Conservation (phyloP, 768 basidiomycete species). For the Mrakia hoshinonis region DNA sequence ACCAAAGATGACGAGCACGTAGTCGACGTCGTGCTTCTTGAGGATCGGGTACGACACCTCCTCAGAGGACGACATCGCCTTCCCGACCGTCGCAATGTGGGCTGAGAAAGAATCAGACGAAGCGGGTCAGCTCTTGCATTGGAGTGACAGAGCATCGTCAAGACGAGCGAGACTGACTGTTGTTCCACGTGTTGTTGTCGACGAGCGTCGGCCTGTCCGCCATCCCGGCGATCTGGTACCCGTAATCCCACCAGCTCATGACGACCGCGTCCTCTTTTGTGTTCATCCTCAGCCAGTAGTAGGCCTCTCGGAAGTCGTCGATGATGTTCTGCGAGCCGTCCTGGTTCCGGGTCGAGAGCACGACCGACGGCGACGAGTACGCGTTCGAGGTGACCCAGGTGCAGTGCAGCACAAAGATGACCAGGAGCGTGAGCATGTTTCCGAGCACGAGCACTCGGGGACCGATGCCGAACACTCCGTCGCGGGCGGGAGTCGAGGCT, state of each 20-base stretch:
- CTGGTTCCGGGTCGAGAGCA: constrained; percentile 64
- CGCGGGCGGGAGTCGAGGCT: constrained; percentile 8
- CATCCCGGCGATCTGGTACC: constrained; percentile 99
- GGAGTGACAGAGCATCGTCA: neutral
- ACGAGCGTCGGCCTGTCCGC: constrained; percentile 80
- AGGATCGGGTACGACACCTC: constrained; percentile 96
- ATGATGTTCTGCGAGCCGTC: constrained; percentile 92
- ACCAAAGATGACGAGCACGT: constrained; percentile 94
- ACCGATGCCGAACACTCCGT: constrained; percentile 76
- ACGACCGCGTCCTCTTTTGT: constrained; percentile 84
- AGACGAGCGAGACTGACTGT: constrained; percentile 55
- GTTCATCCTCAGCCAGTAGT: constrained; percentile 96
- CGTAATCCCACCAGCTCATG: constrained; percentile 99
- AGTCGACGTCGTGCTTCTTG: constrained; percentile 90
- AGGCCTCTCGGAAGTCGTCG: constrained; percentile 98
- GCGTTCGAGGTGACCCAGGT: constrained; percentile 92
- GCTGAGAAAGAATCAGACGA: constrained; percentile 42
- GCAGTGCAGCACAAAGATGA: constrained; percentile 90
- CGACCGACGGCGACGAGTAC: constrained; percentile 96
- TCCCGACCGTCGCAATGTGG: constrained; percentile 97
- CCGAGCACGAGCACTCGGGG: constrained; percentile 65
- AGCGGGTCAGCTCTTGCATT: neutral
- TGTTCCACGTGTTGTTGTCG: constrained; percentile 99
- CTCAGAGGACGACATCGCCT: constrained; percentile 90
- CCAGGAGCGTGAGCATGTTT: constrained; percentile 66